Percentiles rank a stretch among this genome's conserved stretches.
Evolutionary conservation across 306 rosid genomes (phyloP).

Genomic region (Hippophae rhamnoides): DNA sequence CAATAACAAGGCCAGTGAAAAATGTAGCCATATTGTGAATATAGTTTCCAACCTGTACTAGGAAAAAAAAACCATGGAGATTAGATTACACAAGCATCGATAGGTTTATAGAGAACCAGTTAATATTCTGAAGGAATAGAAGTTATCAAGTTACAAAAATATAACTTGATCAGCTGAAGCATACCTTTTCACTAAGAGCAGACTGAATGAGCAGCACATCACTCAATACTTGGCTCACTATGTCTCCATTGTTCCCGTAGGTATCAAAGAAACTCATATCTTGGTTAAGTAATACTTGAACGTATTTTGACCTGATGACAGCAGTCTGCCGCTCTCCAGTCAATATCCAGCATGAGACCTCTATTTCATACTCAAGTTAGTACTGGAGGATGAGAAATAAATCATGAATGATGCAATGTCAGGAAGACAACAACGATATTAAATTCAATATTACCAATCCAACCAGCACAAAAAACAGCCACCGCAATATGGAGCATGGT

Average conservation of each 20-base stretch:
- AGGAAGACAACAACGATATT: slow-evolving; percentile 13
- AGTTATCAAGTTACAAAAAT: background rate
- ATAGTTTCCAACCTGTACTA: slow-evolving; percentile 86
- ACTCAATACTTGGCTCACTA: slow-evolving; percentile 99
- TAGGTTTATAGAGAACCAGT: slow-evolving; percentile 9
- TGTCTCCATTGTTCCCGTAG: slow-evolving; percentile 96
- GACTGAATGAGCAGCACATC: slow-evolving; percentile 98
- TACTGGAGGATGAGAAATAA: slow-evolving; percentile 12
- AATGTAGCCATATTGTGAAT: slow-evolving; percentile 99
- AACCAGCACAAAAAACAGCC: slow-evolving; percentile 91
- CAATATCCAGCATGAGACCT: slow-evolving; percentile 99
- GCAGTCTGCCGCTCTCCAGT: slow-evolving; percentile 99
- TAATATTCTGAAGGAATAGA: background rate
- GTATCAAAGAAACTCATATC: slow-evolving; percentile 99
- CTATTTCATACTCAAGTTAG: slow-evolving; percentile 46
- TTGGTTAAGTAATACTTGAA: slow-evolving; percentile 88
- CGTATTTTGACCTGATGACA: slow-evolving; percentile 90
- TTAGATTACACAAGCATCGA: slow-evolving; percentile 14
- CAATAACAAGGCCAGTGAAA: slow-evolving; percentile 93
- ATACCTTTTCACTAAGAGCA: slow-evolving; percentile 95
- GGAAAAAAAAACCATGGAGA: slow-evolving; percentile 24
- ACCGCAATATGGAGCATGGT: slow-evolving; percentile 77
- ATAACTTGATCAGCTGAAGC: slow-evolving; percentile 1
- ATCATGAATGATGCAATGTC: background rate
- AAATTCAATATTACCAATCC: slow-evolving; percentile 70